Percentiles rank a stretch among this genome's conserved stretches.
Evolutionary conservation across 1,284 basidiomycete genomes (phyloP).

Genomic region (Marasmius oreades): DNA sequence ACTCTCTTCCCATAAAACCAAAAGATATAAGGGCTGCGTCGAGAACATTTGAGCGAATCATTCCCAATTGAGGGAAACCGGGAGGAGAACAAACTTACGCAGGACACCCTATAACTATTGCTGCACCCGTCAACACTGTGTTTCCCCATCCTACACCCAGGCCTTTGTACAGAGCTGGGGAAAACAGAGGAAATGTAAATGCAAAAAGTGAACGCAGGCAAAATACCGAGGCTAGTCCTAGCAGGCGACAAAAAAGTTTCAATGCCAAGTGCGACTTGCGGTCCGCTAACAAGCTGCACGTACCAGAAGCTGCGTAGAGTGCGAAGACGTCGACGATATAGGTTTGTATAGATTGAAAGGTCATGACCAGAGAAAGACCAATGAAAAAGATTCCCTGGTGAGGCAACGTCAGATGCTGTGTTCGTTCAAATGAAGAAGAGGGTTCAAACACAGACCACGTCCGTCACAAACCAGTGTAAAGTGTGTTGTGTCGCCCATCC

Average conservation of each 20-base stretch:
- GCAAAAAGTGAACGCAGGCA: conserved; percentile 58
- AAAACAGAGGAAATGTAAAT: conserved; percentile 68
- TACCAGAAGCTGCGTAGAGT: conserved; percentile 60
- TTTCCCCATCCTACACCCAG: conserved; percentile 66
- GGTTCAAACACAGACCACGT: conserved; percentile 46
- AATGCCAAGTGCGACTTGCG: too few species aligned
- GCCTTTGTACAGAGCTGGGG: conserved; percentile 57
- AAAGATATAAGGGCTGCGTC: conserved; percentile 13
- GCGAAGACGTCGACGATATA: conserved; percentile 70
- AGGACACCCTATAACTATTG: conserved; percentile 59
- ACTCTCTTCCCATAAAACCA: conserved; percentile 14
- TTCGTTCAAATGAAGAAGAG: not conserved
- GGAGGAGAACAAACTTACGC: conserved; percentile 40
- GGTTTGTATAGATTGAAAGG: conserved; percentile 56
- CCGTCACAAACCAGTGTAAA: conserved; percentile 64
- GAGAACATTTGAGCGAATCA: not conserved
- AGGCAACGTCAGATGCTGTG: not conserved
- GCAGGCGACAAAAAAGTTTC: not conserved
- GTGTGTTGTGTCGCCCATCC: conserved; percentile 57
- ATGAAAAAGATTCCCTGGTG: conserved; percentile 53
- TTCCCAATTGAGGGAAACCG: not conserved
- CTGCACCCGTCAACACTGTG: conserved; percentile 53
- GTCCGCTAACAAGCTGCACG: conserved; percentile 16
- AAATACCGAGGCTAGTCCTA: conserved; percentile 56
- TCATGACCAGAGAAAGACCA: conserved; percentile 50